phyloP scores from a whole-genome alignment of 495 filamentous ascomycete species.

The Trichoderma gamsii region DNA sequence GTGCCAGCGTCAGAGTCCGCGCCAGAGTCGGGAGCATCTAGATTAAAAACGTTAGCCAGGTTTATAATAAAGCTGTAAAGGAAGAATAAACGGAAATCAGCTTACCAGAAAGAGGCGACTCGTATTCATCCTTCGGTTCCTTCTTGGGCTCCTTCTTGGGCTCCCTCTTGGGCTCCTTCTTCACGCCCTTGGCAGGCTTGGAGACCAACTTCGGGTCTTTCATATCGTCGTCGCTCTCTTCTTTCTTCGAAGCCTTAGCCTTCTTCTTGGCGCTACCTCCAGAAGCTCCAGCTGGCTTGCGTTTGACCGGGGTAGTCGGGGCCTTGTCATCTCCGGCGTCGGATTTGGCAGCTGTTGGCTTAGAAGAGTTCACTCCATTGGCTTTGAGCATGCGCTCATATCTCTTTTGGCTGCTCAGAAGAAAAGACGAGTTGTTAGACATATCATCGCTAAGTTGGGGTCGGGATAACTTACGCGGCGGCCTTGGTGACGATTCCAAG shows the following conservation, averaged over 20 bases:
- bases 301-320: constrained; percentile 9
- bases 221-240: constrained; percentile 25
- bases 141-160: constrained; percentile 15
- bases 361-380: constrained; percentile 38
- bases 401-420: constrained; percentile 49
- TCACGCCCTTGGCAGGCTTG: constrained; percentile 16
- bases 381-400: constrained; percentile 59
- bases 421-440: background rate
- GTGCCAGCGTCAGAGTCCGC: background rate
- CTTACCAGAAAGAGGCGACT: constrained; percentile 15
- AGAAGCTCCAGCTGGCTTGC: constrained; percentile 3
- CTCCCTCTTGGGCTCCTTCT: background rate
- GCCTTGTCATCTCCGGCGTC: background rate
- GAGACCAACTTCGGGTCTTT: constrained; percentile 27
- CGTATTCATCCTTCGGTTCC: constrained; percentile 9
- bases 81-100: background rate
- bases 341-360: constrained; percentile 8
- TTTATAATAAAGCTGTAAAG: background rate
- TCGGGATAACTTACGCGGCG: constrained; percentile 57
- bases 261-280: constrained; percentile 25
- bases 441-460: background rate
- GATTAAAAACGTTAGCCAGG: background rate
- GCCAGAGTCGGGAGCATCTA: background rate
- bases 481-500: constrained; percentile 55
- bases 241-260: constrained; percentile 33